phyloP scores from a whole-genome alignment of 352 stramenopile species.

The Globisporangium parvum region DNA sequence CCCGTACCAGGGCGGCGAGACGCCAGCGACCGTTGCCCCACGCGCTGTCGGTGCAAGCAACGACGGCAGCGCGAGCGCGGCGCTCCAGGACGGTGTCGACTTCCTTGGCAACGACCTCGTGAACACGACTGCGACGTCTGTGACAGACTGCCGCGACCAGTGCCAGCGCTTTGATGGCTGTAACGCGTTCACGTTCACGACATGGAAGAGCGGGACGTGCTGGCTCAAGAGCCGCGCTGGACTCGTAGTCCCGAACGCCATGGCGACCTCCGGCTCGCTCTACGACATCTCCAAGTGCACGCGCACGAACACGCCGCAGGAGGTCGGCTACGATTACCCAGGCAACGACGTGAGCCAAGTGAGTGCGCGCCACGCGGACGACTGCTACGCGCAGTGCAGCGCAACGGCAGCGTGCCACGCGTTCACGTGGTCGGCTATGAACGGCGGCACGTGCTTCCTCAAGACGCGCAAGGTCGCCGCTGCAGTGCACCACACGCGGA shows the following conservation, averaged over 20 bases:
- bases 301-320: conserved; percentile 17
- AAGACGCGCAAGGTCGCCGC: conserved; percentile 19
- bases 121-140: conserved; percentile 4
- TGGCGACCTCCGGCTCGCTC: conserved; percentile 19
- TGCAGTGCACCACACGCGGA: neutral
- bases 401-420: conserved; percentile 16
- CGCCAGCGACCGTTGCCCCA: conserved; percentile 6
- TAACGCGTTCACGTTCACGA: conserved; percentile 30
- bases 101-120: conserved; percentile 32
- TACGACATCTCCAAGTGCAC: conserved; percentile 24
- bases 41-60: neutral
- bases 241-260: conserved; percentile 13
- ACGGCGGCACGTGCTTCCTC: conserved; percentile 19
- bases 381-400: conserved; percentile 20
- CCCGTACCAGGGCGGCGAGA: conserved; percentile 3
- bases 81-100: conserved; percentile 23
- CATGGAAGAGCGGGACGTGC: conserved; percentile 18
- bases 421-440: conserved; percentile 17
- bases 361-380: conserved; percentile 3
- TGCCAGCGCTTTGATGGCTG: conserved; percentile 21
- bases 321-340: conserved; percentile 22
- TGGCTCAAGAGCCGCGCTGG: conserved; percentile 26
- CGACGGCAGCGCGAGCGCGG: conserved; percentile 1
- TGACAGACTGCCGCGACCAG: conserved; percentile 21
- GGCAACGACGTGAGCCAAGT: conserved; percentile 21